These are phyloP conservation scores for Adansonia digitata DNA, from an alignment of 345 rosid genomes.

Conservation along the genomic window DNA sequence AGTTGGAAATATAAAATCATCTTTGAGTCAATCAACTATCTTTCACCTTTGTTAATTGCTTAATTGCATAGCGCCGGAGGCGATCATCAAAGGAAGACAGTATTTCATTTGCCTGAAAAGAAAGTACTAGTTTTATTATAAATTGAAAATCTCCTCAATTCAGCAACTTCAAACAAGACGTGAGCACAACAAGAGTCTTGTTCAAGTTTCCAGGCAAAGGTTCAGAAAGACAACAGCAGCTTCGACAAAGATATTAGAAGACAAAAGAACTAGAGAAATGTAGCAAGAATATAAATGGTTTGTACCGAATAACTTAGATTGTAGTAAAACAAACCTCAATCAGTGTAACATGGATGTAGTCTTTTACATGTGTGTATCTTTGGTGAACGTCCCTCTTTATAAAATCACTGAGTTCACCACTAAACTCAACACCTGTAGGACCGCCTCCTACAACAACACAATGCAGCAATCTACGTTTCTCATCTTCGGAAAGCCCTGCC, in stretches of 20 bases:
- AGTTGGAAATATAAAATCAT: not conserved
- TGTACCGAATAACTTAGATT: not conserved
- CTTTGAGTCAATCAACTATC: not conserved
- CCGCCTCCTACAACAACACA: constrained; percentile 99
- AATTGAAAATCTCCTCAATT: not conserved
- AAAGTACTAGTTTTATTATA: constrained; percentile 7
- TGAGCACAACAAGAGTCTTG: not conserved
- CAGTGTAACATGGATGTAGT: constrained; percentile 80
- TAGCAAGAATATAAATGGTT: not conserved
- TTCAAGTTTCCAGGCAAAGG: not conserved
- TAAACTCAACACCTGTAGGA: constrained; percentile 96
- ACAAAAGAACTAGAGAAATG: not conserved
- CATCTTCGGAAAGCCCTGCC: constrained; percentile 68
- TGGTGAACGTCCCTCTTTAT: constrained; percentile 80
- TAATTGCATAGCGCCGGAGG: constrained; percentile 83
- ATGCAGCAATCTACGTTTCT: constrained; percentile 75
- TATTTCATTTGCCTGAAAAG: constrained; percentile 76
- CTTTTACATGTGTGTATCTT: constrained; percentile 78
- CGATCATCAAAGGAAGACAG: constrained; percentile 94
- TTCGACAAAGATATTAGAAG: not conserved
- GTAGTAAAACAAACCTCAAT: constrained; percentile 65
- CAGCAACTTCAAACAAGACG: not conserved
- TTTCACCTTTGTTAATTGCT: constrained; percentile 77
- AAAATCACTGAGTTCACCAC: constrained; percentile 95
- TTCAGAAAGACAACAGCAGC: not conserved